Evolutionary conservation across 23 red algal species (phyloP).

Genomic region (Pyropia yezoensis): DNA sequence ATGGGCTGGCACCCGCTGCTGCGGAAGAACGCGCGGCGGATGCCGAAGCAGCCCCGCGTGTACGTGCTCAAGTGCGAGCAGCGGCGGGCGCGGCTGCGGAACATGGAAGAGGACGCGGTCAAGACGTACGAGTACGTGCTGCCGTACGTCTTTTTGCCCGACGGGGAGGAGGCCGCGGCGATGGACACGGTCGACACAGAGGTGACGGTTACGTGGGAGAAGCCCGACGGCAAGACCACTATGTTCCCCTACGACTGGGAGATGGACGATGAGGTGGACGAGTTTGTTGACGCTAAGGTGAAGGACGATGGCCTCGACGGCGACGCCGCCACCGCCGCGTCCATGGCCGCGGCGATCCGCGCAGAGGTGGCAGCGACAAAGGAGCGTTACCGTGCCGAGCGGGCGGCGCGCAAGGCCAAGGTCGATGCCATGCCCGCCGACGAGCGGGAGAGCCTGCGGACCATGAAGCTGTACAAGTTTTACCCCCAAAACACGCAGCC

Average conservation of each 20-base stretch:
- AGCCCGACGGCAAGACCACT: conserved; percentile 27
- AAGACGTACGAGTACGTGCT: conserved; percentile 94
- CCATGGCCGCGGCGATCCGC: conserved; percentile 50
- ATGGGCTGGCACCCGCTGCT: conserved; percentile 83
- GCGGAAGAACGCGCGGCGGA: conserved; percentile 3
- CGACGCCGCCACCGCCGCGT: conserved; percentile 20
- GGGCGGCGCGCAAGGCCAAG: conserved; percentile 20
- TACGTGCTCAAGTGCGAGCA: conserved; percentile 82
- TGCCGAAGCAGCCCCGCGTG: conserved; percentile 12
- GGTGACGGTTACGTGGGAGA: conserved; percentile 68
- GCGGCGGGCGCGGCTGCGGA: conserved; percentile 54
- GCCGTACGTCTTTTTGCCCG: conserved; percentile 76
- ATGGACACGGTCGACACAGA: conserved; percentile 38
- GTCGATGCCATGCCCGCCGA: conserved; percentile 48
- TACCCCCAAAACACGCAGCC: conserved; percentile 77
- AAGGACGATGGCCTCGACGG: conserved; percentile 61
- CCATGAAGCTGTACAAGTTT: conserved; percentile 80
- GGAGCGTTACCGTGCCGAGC: conserved; percentile 42
- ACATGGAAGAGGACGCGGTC: conserved; percentile 57
- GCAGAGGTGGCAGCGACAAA: conserved; percentile 46
- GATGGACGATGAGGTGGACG: conserved; percentile 77
- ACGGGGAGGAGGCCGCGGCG: conserved; percentile 39
- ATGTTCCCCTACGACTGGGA: conserved; percentile 95
- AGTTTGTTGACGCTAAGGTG: conserved; percentile 68
- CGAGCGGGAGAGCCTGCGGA: conserved; percentile 60